These are phyloP conservation scores for Huntiella abstrusa DNA, from an alignment of 2,329 filamentous ascomycete species.

Conservation along the genomic window DNA sequence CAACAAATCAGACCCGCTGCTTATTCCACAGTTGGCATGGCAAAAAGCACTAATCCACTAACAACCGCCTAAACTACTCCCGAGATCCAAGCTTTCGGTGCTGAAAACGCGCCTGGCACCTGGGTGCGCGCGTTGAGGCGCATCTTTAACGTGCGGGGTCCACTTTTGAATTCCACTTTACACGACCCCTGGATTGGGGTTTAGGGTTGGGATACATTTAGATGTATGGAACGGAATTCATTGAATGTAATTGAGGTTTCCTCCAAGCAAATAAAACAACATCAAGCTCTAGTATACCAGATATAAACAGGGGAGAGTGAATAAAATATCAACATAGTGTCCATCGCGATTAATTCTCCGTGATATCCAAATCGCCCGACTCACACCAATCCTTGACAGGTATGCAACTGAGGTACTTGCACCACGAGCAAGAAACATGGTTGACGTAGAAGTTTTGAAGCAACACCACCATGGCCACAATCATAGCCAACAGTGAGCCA, in stretches of 20 bases:
- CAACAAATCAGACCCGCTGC: no score
- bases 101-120: constrained; percentile 6
- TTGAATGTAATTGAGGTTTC: neutral
- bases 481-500: constrained; percentile 56
- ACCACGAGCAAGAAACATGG: constrained; percentile 66
- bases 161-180: constrained; percentile 10
- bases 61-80: no score
- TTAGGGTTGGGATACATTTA: neutral
- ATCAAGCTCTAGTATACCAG: neutral
- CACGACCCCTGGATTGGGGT: constrained; percentile 2
- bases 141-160: neutral
- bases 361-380: constrained; percentile 19
- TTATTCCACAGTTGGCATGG: no score
- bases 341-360: constrained; percentile 7
- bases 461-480: constrained; percentile 72
- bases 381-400: constrained; percentile 52
- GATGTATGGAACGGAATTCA: neutral
- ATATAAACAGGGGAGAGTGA: neutral
- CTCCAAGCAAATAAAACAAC: neutral
- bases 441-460: constrained; percentile 81
- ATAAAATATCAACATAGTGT: neutral
- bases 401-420: constrained; percentile 85
- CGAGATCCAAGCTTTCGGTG: no score
- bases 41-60: no score
- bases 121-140: neutral